Conservation (phyloP, 2,329 filamentous ascomycete species). For the Hypomyces rosellus region DNA sequence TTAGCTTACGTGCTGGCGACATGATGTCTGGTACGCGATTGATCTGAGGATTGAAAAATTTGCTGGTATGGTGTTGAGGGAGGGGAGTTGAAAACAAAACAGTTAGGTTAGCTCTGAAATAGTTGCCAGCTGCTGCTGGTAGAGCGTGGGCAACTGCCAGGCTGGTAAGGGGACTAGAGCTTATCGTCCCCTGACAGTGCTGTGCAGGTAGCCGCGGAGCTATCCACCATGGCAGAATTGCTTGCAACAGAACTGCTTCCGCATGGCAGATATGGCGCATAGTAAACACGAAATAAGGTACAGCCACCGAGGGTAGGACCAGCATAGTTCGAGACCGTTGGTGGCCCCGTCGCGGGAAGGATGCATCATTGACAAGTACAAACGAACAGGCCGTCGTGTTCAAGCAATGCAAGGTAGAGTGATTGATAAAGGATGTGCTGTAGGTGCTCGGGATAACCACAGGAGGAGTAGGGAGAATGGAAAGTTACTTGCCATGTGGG, state of each 20-base stretch:
- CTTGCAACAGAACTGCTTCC: too few species aligned
- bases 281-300: neutral
- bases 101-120: too few species aligned
- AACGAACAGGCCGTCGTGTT: neutral
- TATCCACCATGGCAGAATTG: too few species aligned
- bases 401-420: neutral
- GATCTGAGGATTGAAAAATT: too few species aligned
- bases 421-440: too few species aligned
- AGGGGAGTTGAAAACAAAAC: too few species aligned
- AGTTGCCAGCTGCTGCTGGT: too few species aligned
- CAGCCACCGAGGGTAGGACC: slow-evolving; percentile 5
- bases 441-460: neutral
- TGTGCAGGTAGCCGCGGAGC: too few species aligned
- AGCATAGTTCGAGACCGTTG: neutral
- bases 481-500: slow-evolving; percentile 66
- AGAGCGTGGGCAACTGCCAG: too few species aligned
- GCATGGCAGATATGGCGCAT: slow-evolving; percentile 1
- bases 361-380: neutral
- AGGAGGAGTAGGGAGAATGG: neutral
- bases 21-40: slow-evolving; percentile 1
- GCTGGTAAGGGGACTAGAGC: too few species aligned
- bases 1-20: slow-evolving; percentile 19
- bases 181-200: too few species aligned
- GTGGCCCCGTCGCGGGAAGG: neutral
- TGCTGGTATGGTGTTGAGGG: too few species aligned